Base-by-base conservation (phyloP, 306 rosid species). In the Hippophae rhamnoides region DNA sequence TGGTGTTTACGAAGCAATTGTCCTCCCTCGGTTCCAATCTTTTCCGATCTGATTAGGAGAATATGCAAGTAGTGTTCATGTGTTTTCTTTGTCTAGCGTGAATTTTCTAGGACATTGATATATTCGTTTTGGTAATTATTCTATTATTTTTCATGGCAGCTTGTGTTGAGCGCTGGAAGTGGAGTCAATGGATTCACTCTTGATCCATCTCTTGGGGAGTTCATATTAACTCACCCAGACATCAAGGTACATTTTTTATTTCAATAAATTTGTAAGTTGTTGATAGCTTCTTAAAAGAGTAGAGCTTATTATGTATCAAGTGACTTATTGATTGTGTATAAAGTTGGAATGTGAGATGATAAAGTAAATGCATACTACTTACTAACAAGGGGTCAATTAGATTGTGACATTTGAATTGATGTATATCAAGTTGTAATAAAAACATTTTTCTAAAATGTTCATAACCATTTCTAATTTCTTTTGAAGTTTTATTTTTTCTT, bases 141-240 rank as follows among this genome's bases (percentile, higher is more conserved):
- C 62, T 52, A 41, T 59, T 77, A 31, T 31, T 31, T 31, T 31
- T 31, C 38, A 31, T 65, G 62, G 69, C 92, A 92, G 98, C 61
- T 92, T 56, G 98, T 92, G 65, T 50, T 92, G 43, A 81, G 78
- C 74, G 79, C 95, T 47, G 98, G 98, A 60, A 45, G 47, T 54
- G 98, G 98, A 60, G 96, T 83, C 52, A 72, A 87, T 69, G 96
- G 98, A 57, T 92, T 87, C 84, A 87, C 96, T 13, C 95, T 92
- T 54, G 98, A 87, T 68, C 98, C 98, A 53, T 92, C 95, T 67
- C 98, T 87, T 59, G 96, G 96, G 44, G 98, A 87, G 76, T 92
- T 92, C 82, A 92, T 92, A 69, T 76, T 92, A 57, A 92, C 96
- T 63, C 96, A 92, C 81, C 96, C 96, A 52, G 81, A 83, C 67